Percentiles rank a stretch among this genome's conserved stretches.
Evolutionary conservation across 768 basidiomycete species (phyloP).

Genomic region (Mycena venus): DNA sequence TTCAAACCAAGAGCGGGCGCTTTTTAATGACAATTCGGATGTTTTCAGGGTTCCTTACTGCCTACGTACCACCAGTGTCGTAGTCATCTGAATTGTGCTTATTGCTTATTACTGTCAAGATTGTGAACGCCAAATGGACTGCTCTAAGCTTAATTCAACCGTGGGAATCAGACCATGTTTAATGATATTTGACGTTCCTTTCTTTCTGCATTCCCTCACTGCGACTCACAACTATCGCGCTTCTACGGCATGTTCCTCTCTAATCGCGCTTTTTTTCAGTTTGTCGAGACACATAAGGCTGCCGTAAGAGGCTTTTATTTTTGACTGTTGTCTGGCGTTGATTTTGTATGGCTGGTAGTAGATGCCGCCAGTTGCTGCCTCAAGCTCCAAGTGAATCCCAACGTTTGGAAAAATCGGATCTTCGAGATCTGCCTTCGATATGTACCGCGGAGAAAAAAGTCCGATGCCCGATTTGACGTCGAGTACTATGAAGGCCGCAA

Average conservation of each 20-base stretch:
- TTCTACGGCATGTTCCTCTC: neutral
- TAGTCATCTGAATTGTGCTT: too few species aligned
- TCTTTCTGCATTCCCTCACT: too few species aligned
- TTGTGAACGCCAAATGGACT: too few species aligned
- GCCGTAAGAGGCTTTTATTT: neutral
- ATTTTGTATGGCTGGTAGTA: neutral
- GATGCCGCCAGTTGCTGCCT: neutral
- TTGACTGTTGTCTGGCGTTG: neutral
- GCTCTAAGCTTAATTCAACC: too few species aligned
- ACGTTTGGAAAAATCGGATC: neutral
- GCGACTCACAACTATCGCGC: rapidly evolving
- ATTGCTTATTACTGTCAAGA: too few species aligned
- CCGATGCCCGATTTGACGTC: neutral
- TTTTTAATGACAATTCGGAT: too few species aligned
- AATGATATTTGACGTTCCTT: too few species aligned
- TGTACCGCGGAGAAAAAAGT: neutral
- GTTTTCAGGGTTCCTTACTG: too few species aligned
- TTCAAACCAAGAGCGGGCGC: too few species aligned
- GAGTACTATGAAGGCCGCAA: neutral
- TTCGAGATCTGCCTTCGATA: conserved; percentile 1
- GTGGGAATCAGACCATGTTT: too few species aligned
- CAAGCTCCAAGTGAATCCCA: neutral
- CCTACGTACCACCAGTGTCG: too few species aligned
- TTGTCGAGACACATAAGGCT: neutral
- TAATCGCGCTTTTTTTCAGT: neutral